These are phyloP conservation scores for Tetradesmus lagerheimii DNA, from an alignment of 139 green algal genomes.

Conservation along the genomic window DNA sequence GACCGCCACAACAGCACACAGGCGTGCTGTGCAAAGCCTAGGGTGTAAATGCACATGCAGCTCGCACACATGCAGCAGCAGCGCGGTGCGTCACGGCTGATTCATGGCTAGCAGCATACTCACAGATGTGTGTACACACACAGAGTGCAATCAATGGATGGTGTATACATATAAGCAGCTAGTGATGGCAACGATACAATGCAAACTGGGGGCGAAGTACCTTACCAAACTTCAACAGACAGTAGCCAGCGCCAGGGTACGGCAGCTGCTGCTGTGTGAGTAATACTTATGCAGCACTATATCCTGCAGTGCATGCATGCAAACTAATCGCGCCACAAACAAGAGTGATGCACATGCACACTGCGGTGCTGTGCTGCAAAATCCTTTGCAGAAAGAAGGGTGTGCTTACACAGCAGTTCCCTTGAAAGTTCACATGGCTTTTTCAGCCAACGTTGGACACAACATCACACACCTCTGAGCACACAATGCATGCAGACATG, in stretches of 20 bases:
- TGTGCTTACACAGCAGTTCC: not conserved
- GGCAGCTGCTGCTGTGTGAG: not conserved
- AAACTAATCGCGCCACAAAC: not conserved
- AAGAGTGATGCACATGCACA: not conserved
- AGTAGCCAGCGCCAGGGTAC: not conserved
- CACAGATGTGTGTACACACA: not conserved
- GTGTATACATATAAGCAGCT: not conserved
- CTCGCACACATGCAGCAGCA: not conserved
- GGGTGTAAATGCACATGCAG: not conserved
- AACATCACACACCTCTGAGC: not conserved
- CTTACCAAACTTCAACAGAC: not conserved
- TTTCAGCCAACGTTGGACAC: not conserved
- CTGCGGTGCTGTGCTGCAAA: not conserved
- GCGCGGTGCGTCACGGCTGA: not conserved
- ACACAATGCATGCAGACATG: not conserved
- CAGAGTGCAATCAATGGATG: not conserved
- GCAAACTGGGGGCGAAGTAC: not conserved
- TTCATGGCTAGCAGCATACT: not conserved
- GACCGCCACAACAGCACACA: not conserved
- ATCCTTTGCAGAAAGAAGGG: not conserved
- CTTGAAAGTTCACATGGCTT: not conserved
- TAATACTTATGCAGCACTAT: not conserved
- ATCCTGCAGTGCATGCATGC: not conserved
- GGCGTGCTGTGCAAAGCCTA: not conserved
- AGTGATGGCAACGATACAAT: not conserved